Evolutionary conservation across 805 yeast species (phyloP).

Genomic region (Hemisphaericaspora nanyangensis): DNA sequence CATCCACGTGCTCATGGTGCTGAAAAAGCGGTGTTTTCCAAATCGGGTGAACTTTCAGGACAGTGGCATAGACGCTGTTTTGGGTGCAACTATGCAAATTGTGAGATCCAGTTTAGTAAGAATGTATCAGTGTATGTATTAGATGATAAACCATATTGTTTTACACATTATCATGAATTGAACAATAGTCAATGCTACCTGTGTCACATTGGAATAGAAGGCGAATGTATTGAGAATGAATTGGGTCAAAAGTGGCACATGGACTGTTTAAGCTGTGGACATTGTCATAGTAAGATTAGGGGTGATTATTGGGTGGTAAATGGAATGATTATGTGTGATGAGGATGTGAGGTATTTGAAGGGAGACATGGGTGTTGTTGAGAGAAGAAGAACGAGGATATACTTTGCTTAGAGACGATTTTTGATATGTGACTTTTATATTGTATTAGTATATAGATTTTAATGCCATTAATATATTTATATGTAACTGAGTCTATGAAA

Average conservation of each 20-base stretch:
- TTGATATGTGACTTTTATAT: too few species aligned
- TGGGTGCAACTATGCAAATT: constrained; percentile 53
- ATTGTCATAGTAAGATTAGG: constrained; percentile 50
- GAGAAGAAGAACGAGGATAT: constrained; percentile 40
- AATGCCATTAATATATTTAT: too few species aligned
- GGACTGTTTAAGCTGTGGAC: constrained; percentile 64
- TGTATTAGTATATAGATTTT: too few species aligned
- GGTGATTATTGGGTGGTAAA: constrained; percentile 54
- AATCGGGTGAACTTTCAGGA: constrained; percentile 78
- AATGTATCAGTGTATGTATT: constrained; percentile 69
- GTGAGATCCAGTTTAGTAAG: constrained; percentile 56
- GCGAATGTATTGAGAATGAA: constrained; percentile 82
- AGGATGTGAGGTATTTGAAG: constrained; percentile 29
- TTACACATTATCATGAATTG: constrained; percentile 65
- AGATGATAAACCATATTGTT: constrained; percentile 79
- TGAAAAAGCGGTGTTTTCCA: constrained; percentile 72
- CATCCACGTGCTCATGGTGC: constrained; percentile 31
- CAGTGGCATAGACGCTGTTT: constrained; percentile 94
- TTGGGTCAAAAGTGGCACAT: constrained; percentile 69
- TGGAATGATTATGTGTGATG: constrained; percentile 50
- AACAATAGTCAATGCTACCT: constrained; percentile 72
- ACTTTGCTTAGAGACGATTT: too few species aligned
- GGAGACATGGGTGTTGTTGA: constrained; percentile 34
- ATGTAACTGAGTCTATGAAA: too few species aligned
- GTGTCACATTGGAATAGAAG: constrained; percentile 81